Conservation (phyloP, 176 grass and related monocot genomes). For the Bromus sterilis region DNA sequence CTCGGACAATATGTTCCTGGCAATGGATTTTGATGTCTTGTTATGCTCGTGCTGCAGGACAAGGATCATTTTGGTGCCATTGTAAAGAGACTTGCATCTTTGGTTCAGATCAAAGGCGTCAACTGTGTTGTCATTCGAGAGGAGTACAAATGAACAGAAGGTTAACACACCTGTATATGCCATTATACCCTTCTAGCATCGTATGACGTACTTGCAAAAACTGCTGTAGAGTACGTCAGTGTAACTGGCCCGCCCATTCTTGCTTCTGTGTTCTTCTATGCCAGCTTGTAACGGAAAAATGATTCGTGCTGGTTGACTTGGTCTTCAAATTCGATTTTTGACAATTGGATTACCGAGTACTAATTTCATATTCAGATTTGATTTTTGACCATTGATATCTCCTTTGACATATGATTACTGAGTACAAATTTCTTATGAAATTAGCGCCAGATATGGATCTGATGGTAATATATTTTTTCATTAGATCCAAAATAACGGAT, state of each 20-base stretch:
- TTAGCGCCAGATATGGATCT: not conserved
- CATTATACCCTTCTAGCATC: not conserved
- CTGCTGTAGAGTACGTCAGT: not conserved
- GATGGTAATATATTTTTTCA: too few relatives aligned
- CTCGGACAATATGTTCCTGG: not conserved
- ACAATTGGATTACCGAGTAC: too few relatives aligned
- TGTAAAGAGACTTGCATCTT: slow-evolving; percentile 30
- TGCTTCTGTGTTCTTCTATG: not conserved
- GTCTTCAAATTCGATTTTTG: too few relatives aligned
- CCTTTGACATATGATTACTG: not conserved
- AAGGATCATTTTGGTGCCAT: slow-evolving; percentile 29
- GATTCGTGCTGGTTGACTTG: not conserved
- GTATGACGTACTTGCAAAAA: not conserved
- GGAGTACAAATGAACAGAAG: slow-evolving; percentile 26
- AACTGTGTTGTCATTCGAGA: slow-evolving; percentile 26
- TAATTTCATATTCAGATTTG: not conserved
- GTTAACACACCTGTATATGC: slow-evolving; percentile 18
- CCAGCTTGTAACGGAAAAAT: not conserved
- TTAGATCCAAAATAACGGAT: too few relatives aligned
- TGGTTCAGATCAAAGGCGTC: slow-evolving; percentile 18
- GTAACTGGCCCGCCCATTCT: not conserved
- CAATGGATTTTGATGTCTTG: slow-evolving; percentile 1
- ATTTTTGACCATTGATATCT: not conserved
- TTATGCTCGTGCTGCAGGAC: slow-evolving; percentile 39
- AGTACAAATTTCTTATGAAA: not conserved